These are phyloP conservation scores for Hypericum androsaemum DNA, from an alignment of 345 rosid species.

Conservation along the genomic window DNA sequence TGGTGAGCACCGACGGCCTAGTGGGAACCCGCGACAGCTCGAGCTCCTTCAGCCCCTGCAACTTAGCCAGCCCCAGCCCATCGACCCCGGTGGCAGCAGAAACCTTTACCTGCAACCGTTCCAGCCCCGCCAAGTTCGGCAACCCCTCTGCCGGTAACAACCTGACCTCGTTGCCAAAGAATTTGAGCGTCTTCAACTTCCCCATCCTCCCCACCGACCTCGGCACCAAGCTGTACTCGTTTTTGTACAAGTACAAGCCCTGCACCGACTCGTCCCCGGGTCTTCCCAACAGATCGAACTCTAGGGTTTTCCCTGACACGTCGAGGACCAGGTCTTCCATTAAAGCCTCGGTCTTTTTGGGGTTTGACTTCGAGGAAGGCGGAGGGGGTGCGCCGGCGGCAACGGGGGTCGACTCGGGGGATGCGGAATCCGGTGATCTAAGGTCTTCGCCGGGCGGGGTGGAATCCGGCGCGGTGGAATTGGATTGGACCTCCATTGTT, in stretches of 20 bases:
- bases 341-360: conserved; percentile 8
- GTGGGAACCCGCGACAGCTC: conserved; percentile 66
- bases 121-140: conserved; percentile 58
- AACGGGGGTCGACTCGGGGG: conserved; percentile 1
- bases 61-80: conserved; percentile 49
- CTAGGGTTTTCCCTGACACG: conserved; percentile 61
- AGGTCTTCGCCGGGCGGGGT: conserved; percentile 13
- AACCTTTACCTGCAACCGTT: conserved; percentile 74
- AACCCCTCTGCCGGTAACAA: conserved; percentile 57
- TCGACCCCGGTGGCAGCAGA: conserved; percentile 43
- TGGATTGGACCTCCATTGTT: conserved; percentile 25
- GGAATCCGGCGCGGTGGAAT: conserved; percentile 14
- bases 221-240: conserved; percentile 69
- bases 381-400: not conserved
- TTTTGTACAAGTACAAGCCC: conserved; percentile 61
- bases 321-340: conserved; percentile 55
- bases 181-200: conserved; percentile 59
- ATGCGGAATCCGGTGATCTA: conserved; percentile 7
- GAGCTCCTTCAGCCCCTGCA: conserved; percentile 75
- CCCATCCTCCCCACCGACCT: conserved; percentile 46
- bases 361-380: not conserved
- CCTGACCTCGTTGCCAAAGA: conserved; percentile 70
- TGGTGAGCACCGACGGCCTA: conserved; percentile 58
- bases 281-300: conserved; percentile 40
- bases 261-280: conserved; percentile 29